These are phyloP conservation scores for Fragilariopsis cylindrus DNA, from an alignment of 108 stramenopile genomes.

Conservation along the genomic window DNA sequence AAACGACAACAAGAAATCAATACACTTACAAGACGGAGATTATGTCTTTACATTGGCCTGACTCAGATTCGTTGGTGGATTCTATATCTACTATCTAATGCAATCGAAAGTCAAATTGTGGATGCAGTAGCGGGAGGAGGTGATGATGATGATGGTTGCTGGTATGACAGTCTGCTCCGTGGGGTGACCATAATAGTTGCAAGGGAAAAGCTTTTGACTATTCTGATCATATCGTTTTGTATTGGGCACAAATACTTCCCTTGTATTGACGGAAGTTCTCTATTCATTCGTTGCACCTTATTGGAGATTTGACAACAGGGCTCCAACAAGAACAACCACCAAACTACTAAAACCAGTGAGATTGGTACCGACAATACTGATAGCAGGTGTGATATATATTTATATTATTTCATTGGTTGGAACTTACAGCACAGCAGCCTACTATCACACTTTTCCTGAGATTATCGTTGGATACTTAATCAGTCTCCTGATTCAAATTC, in stretches of 20 bases:
- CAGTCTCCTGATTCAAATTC: slow-evolving; percentile 66
- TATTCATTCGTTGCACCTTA: slow-evolving; percentile 54
- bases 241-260: slow-evolving; percentile 76
- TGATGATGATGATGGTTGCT: slow-evolving; percentile 40
- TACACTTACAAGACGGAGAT: slow-evolving; percentile 27
- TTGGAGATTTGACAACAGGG: slow-evolving; percentile 25
- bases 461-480: slow-evolving; percentile 66
- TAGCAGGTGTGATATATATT: slow-evolving; percentile 54
- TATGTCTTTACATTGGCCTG: slow-evolving; percentile 59
- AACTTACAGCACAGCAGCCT: slow-evolving; percentile 65
- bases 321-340: background rate
- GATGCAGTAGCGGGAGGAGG: slow-evolving; percentile 3
- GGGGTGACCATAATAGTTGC: slow-evolving; percentile 42
- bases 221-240: slow-evolving; percentile 87
- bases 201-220: slow-evolving; percentile 74
- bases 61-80: slow-evolving; percentile 68
- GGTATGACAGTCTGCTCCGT: slow-evolving; percentile 61
- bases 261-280: slow-evolving; percentile 62
- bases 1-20: slow-evolving; percentile 6
- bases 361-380: slow-evolving; percentile 34
- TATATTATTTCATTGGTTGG: slow-evolving; percentile 66
- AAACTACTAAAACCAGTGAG: background rate
- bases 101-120: slow-evolving; percentile 56
- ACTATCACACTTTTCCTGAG: slow-evolving; percentile 75
- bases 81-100: slow-evolving; percentile 64